These are phyloP conservation scores for Mycosarcoma mackinlayi DNA, from an alignment of 1,284 basidiomycete genomes.

Conservation along the genomic window DNA sequence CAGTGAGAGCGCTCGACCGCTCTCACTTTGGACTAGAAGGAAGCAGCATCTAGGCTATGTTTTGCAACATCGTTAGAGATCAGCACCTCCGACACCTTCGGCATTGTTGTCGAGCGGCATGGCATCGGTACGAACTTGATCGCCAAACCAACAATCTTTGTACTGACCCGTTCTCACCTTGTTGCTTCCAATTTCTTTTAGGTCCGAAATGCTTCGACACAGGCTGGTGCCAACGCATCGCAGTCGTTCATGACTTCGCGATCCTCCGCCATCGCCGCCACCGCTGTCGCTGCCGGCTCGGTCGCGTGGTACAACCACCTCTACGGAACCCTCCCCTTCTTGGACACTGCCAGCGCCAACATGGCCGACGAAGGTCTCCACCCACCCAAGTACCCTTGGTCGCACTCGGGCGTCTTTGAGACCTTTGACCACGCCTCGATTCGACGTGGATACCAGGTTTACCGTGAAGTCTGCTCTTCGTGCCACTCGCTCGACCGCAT, in stretches of 20 bases:
- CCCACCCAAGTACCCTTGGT: constrained; percentile 87
- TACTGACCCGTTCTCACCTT: constrained; percentile 16
- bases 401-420: constrained; percentile 86
- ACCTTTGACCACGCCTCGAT: constrained; percentile 96
- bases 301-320: constrained; percentile 96
- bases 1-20: too few species aligned
- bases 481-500: constrained; percentile 99
- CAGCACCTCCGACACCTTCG: neutral
- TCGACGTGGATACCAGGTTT: constrained; percentile 97
- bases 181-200: constrained; percentile 7
- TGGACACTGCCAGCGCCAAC: constrained; percentile 62
- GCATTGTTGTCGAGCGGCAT: constrained; percentile 2
- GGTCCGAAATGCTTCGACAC: constrained; percentile 61
- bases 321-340: constrained; percentile 76
- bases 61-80: too few species aligned
- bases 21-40: too few species aligned
- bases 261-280: constrained; percentile 80
- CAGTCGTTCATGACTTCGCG: constrained; percentile 76
- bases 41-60: neutral
- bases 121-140: neutral
- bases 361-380: constrained; percentile 90
- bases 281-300: constrained; percentile 83
- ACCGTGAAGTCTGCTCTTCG: constrained; percentile 97
- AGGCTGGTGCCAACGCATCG: constrained; percentile 47
- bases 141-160: neutral